Conservation (phyloP, 495 filamentous ascomycete species). For the Penicillium verhagenii region DNA sequence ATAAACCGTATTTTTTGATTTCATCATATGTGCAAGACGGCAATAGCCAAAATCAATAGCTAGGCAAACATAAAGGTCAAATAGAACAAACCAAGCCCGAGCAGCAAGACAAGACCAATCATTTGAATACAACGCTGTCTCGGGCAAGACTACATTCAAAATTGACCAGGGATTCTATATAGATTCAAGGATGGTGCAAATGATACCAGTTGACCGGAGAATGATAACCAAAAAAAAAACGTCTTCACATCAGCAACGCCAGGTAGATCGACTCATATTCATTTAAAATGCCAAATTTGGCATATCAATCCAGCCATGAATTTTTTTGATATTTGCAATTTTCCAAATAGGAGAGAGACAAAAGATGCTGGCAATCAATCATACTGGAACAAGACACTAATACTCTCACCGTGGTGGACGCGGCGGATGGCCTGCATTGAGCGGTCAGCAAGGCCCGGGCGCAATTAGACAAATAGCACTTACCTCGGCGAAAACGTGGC, state of each 20-base stretch:
- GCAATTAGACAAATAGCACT: constrained; percentile 16
- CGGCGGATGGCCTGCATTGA: constrained; percentile 77
- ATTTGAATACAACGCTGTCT: neutral
- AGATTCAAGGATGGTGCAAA: neutral
- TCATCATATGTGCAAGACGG: constrained; percentile 6
- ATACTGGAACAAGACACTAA: constrained; percentile 94
- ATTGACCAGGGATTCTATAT: neutral
- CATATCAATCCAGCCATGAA: constrained; percentile 5
- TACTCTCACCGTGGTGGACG: constrained; percentile 97
- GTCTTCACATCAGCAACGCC: constrained; percentile 15
- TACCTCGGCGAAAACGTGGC: constrained; percentile 90
- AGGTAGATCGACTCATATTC: constrained; percentile 21
- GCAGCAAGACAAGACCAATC: neutral
- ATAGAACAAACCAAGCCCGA: neutral
- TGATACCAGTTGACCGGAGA: neutral
- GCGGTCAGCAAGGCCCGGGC: constrained; percentile 17
- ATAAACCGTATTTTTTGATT: neutral
- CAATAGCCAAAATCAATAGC: constrained; percentile 4
- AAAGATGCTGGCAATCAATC: constrained; percentile 48
- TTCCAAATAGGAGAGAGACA: neutral
- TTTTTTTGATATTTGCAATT: neutral
- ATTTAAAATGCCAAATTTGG: constrained; percentile 15
- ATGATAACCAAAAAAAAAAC: neutral
- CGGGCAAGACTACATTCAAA: constrained; percentile 3
- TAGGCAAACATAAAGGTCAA: neutral